A percentile compares a stretch with the other conserved stretches of the same genome.
Evolutionary conservation across 2,329 filamentous ascomycete genomes (phyloP).

Genomic region (Penicillium thymicola): DNA sequence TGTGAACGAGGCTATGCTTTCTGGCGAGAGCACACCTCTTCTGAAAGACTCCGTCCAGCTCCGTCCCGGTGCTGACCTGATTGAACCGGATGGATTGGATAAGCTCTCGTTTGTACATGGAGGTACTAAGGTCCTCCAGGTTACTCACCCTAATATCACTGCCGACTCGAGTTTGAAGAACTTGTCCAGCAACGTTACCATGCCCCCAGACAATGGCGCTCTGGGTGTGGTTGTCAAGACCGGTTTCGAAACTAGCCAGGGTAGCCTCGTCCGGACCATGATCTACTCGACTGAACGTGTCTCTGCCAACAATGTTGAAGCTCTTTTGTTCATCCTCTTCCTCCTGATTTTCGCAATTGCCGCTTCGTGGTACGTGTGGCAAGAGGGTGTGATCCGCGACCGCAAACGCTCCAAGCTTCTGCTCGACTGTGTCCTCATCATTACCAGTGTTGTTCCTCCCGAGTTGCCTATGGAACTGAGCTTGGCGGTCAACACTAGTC

Average conservation of each 20-base stretch:
- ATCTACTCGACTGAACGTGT: constrained; percentile 99
- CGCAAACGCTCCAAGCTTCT: constrained; percentile 96
- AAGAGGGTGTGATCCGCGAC: constrained; percentile 89
- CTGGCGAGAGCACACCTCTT: constrained; percentile 93
- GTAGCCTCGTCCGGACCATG: constrained; percentile 96
- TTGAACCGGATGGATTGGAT: constrained; percentile 88
- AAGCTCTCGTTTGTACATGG: constrained; percentile 97
- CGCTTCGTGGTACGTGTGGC: constrained; percentile 98
- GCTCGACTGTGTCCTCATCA: constrained; percentile 93
- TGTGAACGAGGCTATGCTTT: constrained; percentile 99
- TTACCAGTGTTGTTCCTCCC: constrained; percentile 97
- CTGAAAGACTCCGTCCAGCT: constrained; percentile 95
- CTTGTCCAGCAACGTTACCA: constrained; percentile 70
- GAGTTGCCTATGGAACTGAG: constrained; percentile 98
- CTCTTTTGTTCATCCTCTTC: constrained; percentile 96
- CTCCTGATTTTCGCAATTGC: constrained; percentile 93
- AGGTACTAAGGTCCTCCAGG: constrained; percentile 93
- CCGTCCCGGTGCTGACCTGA: constrained; percentile 71
- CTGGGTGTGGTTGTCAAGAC: constrained; percentile 95
- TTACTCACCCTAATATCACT: constrained; percentile 79
- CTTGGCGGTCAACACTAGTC: constrained; percentile 93
- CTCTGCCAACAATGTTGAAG: constrained; percentile 96
- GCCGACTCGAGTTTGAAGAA: constrained; percentile 62
- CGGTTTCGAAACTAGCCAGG: constrained; percentile 97
- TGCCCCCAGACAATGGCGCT: constrained; percentile 89